Evolutionary conservation across 768 basidiomycete genomes (phyloP), one percentile per base, ranked within the genome.

Genomic region (Lepiota brunneoincarnata): DNA sequence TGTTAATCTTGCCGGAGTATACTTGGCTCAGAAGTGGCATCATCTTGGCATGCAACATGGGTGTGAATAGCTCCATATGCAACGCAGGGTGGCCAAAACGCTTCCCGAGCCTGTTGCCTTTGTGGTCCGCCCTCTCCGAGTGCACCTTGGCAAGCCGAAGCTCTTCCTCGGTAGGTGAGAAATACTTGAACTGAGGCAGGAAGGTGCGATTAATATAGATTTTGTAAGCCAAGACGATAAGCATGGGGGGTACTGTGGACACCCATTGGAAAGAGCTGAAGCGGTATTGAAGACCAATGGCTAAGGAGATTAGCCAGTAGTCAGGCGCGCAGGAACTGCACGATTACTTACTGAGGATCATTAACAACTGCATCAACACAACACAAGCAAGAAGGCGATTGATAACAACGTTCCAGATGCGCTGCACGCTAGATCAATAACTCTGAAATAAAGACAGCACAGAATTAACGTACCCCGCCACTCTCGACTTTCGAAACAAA

Each of bases 31-130:
- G 74, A 20, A 93, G 72, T 6, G 80, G 86, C 81, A 90, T 86
- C 88, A 92, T 89, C 68, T 84, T 86, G 58, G 87, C 84, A 61
- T 92, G 91, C 47, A 93, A 67, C 89, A 91, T 89, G 0, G 89
- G 91, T 4, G 91, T 92, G 71, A 94, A 91, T 42, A 96, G 77
- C 49, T 95, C 92, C 11, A 81, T 71, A 60, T 93, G 84, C 43
- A 99, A 76, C 14, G 94, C 90, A 1, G 97, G 95, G 67, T 99
- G 97, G 1, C 95, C 91, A 72, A 98, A 99, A 24, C 96, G 87
- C 66, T 86, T 93, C 72, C 87, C 87, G 26, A 98, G 81, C 31
- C 89, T 81, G 64, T 88, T 79, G 51, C 86, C 78, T 35, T 78
- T 77, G 54, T 79, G 74, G 66, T 98, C 95, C 1, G 82, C 79